These are phyloP conservation scores for Phytopythium sindhum DNA, from an alignment of 352 stramenopile genomes.

Conservation along the genomic window DNA sequence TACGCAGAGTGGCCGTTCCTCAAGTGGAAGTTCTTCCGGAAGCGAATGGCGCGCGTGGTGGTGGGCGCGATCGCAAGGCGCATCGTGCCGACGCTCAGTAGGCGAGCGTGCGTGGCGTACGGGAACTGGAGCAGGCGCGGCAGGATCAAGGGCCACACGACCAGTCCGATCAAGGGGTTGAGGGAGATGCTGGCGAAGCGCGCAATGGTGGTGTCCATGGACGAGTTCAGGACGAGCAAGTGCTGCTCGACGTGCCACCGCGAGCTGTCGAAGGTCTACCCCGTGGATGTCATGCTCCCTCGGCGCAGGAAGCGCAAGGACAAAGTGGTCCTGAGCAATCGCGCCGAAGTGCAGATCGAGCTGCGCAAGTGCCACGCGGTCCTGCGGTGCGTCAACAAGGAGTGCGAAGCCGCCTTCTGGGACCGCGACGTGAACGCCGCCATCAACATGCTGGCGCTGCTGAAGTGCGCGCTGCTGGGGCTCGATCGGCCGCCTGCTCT, in stretches of 20 bases:
- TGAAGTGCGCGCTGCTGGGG: too few species aligned
- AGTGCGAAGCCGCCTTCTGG: conserved; percentile 3
- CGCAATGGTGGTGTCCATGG: neutral
- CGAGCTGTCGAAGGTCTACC: neutral
- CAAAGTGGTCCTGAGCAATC: neutral
- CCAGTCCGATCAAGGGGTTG: neutral
- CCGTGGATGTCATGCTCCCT: neutral
- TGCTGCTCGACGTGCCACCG: neutral
- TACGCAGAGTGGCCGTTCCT: conserved; percentile 5
- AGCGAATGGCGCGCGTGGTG: neutral
- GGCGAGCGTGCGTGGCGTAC: neutral
- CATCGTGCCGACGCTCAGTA: neutral
- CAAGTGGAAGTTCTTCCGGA: neutral
- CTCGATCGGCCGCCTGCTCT: too few species aligned
- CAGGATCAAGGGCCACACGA: neutral
- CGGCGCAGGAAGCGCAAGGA: conserved; percentile 4
- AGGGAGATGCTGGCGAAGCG: neutral
- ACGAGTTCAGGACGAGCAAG: conserved; percentile 2
- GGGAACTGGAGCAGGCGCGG: neutral
- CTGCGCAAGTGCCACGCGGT: conserved; percentile 4
- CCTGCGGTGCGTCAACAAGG: neutral
- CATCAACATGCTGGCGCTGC: conserved; percentile 7
- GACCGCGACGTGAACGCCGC: conserved; percentile 8
- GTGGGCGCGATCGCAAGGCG: neutral
- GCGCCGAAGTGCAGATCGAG: neutral